Evolutionary conservation across 306 rosid genomes (phyloP), one percentile per base, ranked within the genome.

Genomic region (Amphicarpaea edgeworthii): DNA sequence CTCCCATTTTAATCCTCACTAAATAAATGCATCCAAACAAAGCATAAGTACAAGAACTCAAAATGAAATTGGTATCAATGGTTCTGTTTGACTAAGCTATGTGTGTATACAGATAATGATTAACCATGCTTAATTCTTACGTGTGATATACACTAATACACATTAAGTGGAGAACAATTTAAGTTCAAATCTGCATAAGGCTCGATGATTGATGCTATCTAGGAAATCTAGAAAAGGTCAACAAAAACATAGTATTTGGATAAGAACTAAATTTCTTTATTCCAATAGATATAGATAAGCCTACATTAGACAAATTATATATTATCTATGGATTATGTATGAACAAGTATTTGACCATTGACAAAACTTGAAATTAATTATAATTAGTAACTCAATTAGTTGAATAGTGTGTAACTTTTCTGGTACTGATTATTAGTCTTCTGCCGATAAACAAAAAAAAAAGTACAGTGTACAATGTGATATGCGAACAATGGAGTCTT

Each of bases 231-330:
- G 20, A 53, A 28, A 12, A 11, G 67, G 51, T 63, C 42, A 41
- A 54, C 24, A 62, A 63, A 77, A 79, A 51, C 61, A 46, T 79
- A 63, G 74, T 72, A 63, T 72, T 53, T 41, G 78, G 83, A 72
- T 63, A 53, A 43, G 83, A 12, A 41, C 78, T 61, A 7, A 23
- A 60, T 53, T 65, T 65, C 7, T 53, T 53, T 77, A 77, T 42
- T 66, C 63, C 14, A 21, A 46, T 43, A 54, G 79, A 79, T 79
- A 79, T n/a, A 65, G 83, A 55, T 60, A 12, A 16, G 40, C 7
- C 47, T 7, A 10, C 12, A 21, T 23, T 23, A 40, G 12, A 63
- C 20, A 30, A 19, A 15, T 9, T 20, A 30, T 6, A n/a, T n/a
- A n/a, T n/a, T n/a, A n/a, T n/a, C 37, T 30, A 41, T 17, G 47